Evolutionary conservation across 495 filamentous ascomycete genomes (phyloP).

Genomic region (Hypoxylon crocopeplum): DNA sequence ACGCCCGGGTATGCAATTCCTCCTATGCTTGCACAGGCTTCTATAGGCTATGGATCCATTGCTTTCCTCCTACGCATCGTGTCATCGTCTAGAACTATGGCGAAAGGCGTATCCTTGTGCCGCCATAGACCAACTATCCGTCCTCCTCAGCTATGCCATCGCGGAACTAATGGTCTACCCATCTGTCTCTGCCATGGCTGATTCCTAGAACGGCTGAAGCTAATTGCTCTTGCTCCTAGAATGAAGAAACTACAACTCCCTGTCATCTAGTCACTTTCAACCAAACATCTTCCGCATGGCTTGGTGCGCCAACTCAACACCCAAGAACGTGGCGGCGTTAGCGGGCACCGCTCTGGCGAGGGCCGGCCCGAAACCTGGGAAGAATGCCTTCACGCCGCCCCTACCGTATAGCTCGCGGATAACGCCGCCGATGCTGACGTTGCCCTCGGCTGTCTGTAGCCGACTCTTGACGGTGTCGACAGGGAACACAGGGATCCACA

Average conservation of each 20-base stretch:
- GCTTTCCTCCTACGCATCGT: not conserved
- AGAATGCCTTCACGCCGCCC: slow-evolving; percentile 92
- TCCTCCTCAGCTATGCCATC: too few species aligned
- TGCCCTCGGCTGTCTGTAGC: slow-evolving; percentile 89
- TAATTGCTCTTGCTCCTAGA: too few species aligned
- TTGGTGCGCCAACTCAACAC: slow-evolving; percentile 83
- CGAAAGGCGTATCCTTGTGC: not conserved
- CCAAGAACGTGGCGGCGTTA: slow-evolving; percentile 78
- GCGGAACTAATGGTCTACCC: too few species aligned
- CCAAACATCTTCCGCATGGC: slow-evolving; percentile 78
- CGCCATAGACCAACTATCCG: too few species aligned
- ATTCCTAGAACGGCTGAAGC: not conserved
- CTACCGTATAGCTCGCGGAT: slow-evolving; percentile 76
- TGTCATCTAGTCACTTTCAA: slow-evolving; percentile 19
- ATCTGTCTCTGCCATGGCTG: too few species aligned
- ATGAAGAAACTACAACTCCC: too few species aligned
- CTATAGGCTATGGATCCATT: not conserved
- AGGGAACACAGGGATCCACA: slow-evolving; percentile 99
- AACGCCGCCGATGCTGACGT: slow-evolving; percentile 80
- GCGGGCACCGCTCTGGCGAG: slow-evolving; percentile 92
- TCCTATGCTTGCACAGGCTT: slow-evolving; percentile 1
- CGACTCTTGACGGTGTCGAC: slow-evolving; percentile 95
- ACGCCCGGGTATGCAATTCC: slow-evolving; percentile 31
- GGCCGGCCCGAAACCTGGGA: slow-evolving; percentile 94
- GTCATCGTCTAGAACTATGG: not conserved